A percentile compares a stretch with the other conserved stretches of the same genome.
phyloP scores from a whole-genome alignment of 768 basidiomycete species.

The Auricularia cornea region DNA sequence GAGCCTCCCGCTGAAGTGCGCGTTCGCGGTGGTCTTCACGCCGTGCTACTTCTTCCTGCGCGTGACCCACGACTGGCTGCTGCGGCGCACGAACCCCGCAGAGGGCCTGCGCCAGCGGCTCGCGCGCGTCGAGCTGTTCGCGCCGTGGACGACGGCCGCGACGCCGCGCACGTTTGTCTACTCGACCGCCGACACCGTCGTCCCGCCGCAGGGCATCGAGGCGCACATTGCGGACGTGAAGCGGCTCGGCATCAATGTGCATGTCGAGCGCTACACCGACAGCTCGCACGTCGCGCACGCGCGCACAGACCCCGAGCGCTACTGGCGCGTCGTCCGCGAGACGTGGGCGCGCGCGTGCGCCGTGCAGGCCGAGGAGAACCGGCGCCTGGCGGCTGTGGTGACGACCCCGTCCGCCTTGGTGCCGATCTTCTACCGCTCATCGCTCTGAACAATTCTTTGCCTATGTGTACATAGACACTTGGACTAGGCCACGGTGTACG shows the following conservation, averaged over 20 bases:
- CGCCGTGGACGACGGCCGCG: slow-evolving; percentile 23
- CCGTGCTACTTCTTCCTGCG: not conserved
- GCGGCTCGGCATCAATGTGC: slow-evolving; percentile 17
- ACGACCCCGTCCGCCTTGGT: no score
- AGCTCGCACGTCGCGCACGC: slow-evolving; percentile 29
- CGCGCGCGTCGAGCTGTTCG: slow-evolving; percentile 5
- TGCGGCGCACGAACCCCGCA: not conserved
- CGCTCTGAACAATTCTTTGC: no score
- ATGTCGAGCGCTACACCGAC: slow-evolving; percentile 23
- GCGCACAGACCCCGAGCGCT: slow-evolving; percentile 16
- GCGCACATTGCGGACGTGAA: slow-evolving; percentile 19
- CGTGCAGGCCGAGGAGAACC: no score
- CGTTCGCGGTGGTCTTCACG: not conserved
- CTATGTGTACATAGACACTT: no score
- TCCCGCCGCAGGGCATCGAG: slow-evolving; percentile 22
- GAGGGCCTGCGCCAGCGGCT: not conserved
- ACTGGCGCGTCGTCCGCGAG: slow-evolving; percentile 14
- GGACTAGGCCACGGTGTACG: no score
- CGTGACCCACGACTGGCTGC: not conserved
- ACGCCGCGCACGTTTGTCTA: slow-evolving; percentile 31
- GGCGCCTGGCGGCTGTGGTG: no score
- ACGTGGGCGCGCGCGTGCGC: slow-evolving; percentile 11
- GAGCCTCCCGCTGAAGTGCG: not conserved
- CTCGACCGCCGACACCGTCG: slow-evolving; percentile 23
- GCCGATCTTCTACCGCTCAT: no score